Percentiles rank a stretch among this genome's conserved stretches.
Conservation (phyloP, 1,284 basidiomycete genomes). For the Thelephora terrestris region DNA sequence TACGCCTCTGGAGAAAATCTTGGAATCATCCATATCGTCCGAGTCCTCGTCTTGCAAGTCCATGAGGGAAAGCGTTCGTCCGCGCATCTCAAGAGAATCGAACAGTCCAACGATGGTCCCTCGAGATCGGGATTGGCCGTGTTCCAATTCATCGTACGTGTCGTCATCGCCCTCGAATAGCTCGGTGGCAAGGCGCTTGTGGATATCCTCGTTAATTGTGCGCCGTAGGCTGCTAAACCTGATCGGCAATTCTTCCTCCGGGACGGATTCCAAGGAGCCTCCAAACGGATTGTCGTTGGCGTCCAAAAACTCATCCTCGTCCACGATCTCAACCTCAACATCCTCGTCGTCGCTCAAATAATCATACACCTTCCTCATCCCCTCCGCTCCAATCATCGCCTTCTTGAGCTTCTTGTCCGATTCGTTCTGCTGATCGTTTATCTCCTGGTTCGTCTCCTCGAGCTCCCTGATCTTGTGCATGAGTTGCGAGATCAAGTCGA, state of each 20-base stretch:
- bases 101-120: conserved; percentile 60
- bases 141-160: conserved; percentile 23
- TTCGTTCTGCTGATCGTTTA: conserved; percentile 55
- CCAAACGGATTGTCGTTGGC: background rate
- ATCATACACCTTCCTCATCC: conserved; percentile 63
- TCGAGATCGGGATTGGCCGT: conserved; percentile 26
- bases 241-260: conserved; percentile 21
- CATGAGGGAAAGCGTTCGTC: conserved; percentile 6
- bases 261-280: background rate
- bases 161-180: conserved; percentile 21
- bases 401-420: conserved; percentile 52
- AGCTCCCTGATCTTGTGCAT: conserved; percentile 72
- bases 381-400: conserved; percentile 61
- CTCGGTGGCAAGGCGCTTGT: conserved; percentile 12
- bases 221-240: conserved; percentile 35
- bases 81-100: conserved; percentile 21
- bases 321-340: conserved; percentile 32
- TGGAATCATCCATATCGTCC: no score
- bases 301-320: conserved; percentile 22
- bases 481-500: conserved; percentile 58
- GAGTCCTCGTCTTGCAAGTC: conserved; percentile 2
- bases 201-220: conserved; percentile 24
- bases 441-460: conserved; percentile 62
- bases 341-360: conserved; percentile 49
- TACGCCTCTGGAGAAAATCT: background rate